Evolutionary conservation across 140 eudicot species (phyloP).

Genomic region (Ambrosia hybrid): DNA sequence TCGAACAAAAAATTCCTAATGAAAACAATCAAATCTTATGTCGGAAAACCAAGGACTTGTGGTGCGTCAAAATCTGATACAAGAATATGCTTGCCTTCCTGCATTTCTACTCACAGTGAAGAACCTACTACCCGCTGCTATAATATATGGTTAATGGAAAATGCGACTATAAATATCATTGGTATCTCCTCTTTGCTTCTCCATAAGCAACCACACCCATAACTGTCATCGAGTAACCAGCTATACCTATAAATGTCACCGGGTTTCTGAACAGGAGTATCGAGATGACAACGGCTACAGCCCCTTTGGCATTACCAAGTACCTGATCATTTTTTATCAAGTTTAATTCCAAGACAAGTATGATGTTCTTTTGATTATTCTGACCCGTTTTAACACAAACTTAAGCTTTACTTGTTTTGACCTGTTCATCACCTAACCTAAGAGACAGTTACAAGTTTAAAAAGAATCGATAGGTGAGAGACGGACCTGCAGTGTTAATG

Average conservation of each 20-base stretch:
- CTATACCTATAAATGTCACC: constrained; percentile 82
- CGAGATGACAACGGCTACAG: constrained; percentile 95
- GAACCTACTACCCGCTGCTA: constrained; percentile 3
- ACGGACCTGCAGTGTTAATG: too few species aligned
- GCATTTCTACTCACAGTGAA: constrained; percentile 19
- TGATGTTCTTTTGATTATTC: too few species aligned
- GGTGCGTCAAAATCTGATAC: constrained; percentile 7
- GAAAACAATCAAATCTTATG: constrained; percentile 1
- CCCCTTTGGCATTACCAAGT: constrained; percentile 95
- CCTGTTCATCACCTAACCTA: too few species aligned
- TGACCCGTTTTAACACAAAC: too few species aligned
- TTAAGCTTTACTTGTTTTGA: too few species aligned
- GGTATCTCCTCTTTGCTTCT: constrained; percentile 77
- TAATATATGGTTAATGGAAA: neutral
- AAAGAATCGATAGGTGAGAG: too few species aligned
- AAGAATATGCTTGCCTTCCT: constrained; percentile 14
- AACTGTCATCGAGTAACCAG: constrained; percentile 89
- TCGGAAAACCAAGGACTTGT: neutral
- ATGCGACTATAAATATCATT: constrained; percentile 29
- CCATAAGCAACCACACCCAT: constrained; percentile 95
- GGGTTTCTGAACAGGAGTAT: constrained; percentile 87
- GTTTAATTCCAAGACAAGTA: too few species aligned
- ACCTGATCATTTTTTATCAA: too few species aligned
- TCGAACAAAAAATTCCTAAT: neutral
- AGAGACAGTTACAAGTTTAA: too few species aligned